Evolutionary conservation across 2,329 filamentous ascomycete species (phyloP).

Genomic region (Pyricularia pennisetigena): DNA sequence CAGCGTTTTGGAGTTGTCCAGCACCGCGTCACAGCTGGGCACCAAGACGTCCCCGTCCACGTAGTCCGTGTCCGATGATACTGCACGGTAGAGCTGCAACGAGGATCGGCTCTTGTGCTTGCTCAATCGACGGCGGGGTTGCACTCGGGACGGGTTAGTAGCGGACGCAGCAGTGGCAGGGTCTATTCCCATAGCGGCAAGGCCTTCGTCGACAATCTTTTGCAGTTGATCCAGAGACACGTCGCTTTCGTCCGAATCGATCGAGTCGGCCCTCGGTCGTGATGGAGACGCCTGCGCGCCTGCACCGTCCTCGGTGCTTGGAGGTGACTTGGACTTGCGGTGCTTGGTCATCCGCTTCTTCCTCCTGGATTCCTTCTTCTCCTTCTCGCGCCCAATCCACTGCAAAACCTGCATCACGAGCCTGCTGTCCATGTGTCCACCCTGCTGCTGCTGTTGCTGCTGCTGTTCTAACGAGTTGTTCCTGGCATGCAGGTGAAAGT

Average conservation of each 20-base stretch:
- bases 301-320: conserved; percentile 13
- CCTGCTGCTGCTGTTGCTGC: conserved; percentile 21
- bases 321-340: conserved; percentile 30
- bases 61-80: conserved; percentile 80
- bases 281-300: conserved; percentile 7
- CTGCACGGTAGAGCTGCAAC: conserved; percentile 32
- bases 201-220: conserved; percentile 62
- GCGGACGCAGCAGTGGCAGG: conserved; percentile 13
- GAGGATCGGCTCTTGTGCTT: conserved; percentile 31
- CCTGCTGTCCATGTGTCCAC: conserved; percentile 26
- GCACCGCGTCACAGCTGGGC: conserved; percentile 69
- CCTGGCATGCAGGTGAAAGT: conserved; percentile 19
- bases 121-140: conserved; percentile 27
- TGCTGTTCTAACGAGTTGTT: conserved; percentile 18
- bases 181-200: conserved; percentile 42
- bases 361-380: conserved; percentile 50
- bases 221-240: conserved; percentile 74
- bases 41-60: conserved; percentile 74
- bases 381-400: conserved; percentile 76
- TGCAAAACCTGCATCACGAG: conserved; percentile 66
- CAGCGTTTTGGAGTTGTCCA: conserved; percentile 87
- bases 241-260: conserved; percentile 57
- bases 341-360: conserved; percentile 31
- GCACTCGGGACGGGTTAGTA: neutral
- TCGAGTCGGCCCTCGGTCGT: conserved; percentile 37